These are phyloP conservation scores for Plantago coronopus DNA, from an alignment of 305 asterid genomes.

Conservation along the genomic window DNA sequence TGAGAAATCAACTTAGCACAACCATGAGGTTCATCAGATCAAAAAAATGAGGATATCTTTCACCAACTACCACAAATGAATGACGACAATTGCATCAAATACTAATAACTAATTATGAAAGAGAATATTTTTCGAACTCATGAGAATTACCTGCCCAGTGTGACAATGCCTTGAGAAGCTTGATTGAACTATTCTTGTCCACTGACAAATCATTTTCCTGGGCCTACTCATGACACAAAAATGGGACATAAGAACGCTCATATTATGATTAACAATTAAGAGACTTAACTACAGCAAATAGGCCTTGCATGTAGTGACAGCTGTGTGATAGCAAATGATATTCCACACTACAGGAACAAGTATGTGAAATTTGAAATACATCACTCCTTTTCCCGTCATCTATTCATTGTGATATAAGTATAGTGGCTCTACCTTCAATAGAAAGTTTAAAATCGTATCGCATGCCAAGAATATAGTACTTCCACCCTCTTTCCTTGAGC, in stretches of 20 bases:
- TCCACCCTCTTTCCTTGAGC: constrained; percentile 34
- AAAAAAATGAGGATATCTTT: background rate
- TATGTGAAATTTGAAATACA: too few species aligned
- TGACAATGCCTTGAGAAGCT: constrained; percentile 60
- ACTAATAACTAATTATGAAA: constrained; percentile 1
- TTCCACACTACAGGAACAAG: too few species aligned
- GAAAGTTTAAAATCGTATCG: constrained; percentile 79
- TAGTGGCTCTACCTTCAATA: constrained; percentile 47
- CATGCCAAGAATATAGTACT: constrained; percentile 70
- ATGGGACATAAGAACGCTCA: background rate
- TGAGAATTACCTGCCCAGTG: constrained; percentile 54
- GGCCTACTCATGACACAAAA: constrained; percentile 35
- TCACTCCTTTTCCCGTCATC: too few species aligned
- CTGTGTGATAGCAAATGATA: too few species aligned
- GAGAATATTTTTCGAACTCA: constrained; percentile 8
- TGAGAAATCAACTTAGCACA: background rate
- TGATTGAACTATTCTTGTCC: constrained; percentile 44
- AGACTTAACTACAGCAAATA: too few species aligned
- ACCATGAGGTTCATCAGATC: constrained; percentile 3
- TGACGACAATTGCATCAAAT: background rate
- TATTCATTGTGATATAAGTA: constrained; percentile 5
- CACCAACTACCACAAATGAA: background rate
- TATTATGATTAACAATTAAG: too few species aligned
- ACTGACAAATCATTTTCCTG: constrained; percentile 31
- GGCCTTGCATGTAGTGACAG: too few species aligned